phyloP scores from a whole-genome alignment of 2,329 filamentous ascomycete genomes.

The Nemania bipapillata region DNA sequence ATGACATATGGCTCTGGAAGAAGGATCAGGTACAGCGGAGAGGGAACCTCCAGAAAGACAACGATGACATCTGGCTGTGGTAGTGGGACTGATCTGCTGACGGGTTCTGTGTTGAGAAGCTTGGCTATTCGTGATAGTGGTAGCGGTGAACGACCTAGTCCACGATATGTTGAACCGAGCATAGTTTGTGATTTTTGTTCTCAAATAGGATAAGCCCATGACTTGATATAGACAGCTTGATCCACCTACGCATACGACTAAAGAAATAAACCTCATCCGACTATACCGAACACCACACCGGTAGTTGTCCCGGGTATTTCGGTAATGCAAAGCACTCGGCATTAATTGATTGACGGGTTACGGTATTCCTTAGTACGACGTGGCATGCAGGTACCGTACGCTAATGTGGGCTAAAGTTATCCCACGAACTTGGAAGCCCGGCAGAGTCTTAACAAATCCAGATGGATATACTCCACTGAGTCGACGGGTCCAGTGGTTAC shows the following conservation, averaged over 20 bases:
- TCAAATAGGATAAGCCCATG: not conserved
- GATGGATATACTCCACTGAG: slow-evolving; percentile 1
- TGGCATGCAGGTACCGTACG: not conserved
- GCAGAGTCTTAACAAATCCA: not conserved
- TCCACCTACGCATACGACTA: too few relatives aligned
- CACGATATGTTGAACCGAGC: not conserved
- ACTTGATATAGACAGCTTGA: not conserved
- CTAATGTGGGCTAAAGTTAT: not conserved
- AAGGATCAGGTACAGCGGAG: slow-evolving; percentile 34
- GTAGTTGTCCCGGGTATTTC: not conserved
- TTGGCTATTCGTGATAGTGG: not conserved
- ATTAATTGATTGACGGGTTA: not conserved
- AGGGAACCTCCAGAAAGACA: slow-evolving; percentile 51
- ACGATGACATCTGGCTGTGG: slow-evolving; percentile 39
- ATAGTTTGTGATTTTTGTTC: not conserved
- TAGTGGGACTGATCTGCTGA: slow-evolving; percentile 13
- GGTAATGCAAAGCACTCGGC: slow-evolving; percentile 7
- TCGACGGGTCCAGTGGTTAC: not conserved
- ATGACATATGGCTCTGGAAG: slow-evolving; percentile 43
- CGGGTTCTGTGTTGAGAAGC: not conserved
- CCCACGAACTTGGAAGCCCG: not conserved
- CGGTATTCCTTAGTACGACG: not conserved
- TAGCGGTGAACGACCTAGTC: not conserved
- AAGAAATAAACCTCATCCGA: not conserved
- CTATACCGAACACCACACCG: not conserved